Percentiles rank a stretch among this genome's conserved stretches.
These are phyloP conservation scores for Melastoma candidum DNA, from an alignment of 441 rosid species.

Conservation along the genomic window DNA sequence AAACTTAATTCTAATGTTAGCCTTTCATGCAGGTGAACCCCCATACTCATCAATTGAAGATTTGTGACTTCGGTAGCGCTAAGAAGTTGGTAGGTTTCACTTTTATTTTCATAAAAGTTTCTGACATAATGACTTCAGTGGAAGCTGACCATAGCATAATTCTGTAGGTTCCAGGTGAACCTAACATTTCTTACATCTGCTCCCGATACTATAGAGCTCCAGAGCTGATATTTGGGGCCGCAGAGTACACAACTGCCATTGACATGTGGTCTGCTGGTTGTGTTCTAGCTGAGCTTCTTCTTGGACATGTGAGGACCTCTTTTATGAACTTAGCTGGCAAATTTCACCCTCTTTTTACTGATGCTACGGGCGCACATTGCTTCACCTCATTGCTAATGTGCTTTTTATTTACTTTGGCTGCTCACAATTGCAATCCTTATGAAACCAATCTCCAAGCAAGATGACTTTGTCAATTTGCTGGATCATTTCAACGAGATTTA, in stretches of 20 bases:
- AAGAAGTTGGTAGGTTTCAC: conserved; percentile 19
- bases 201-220: conserved; percentile 20
- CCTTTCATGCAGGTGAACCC: conserved; percentile 15
- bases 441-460: no score
- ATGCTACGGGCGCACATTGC: no score
- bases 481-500: background rate
- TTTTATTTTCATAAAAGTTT: background rate
- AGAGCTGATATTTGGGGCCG: conserved; percentile 18
- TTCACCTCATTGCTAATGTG: no score
- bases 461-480: background rate
- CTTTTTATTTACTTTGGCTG: no score
- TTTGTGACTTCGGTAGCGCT: conserved; percentile 20
- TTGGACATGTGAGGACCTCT: conserved; percentile 15
- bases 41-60: conserved; percentile 15
- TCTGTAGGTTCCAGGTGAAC: conserved; percentile 17
- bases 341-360: no score
- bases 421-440: no score
- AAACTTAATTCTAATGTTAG: background rate
- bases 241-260: conserved; percentile 20
- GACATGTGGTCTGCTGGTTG: conserved; percentile 22
- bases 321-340: no score
- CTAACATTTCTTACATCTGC: conserved; percentile 19
- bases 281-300: conserved; percentile 19
- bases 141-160: background rate
- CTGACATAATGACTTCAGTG: background rate